phyloP scores from a whole-genome alignment of 768 basidiomycete genomes.

The Cyathus striatus region DNA sequence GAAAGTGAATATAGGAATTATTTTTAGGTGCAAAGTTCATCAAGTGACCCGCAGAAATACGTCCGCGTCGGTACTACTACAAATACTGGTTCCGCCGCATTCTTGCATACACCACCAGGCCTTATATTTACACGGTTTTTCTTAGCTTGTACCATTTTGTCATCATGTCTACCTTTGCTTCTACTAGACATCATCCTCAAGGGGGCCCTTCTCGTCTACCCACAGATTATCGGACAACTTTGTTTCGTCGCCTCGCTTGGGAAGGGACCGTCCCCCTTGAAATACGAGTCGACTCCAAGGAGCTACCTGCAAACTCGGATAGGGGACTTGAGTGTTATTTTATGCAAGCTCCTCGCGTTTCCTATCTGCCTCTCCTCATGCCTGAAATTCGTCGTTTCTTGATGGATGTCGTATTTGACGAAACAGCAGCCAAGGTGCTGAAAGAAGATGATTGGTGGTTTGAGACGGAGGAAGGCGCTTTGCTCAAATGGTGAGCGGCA shows the following conservation, averaged over 20 bases:
- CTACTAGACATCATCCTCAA: constrained; percentile 41
- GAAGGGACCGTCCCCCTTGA: constrained; percentile 88
- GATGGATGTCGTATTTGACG: constrained; percentile 90
- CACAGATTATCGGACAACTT: constrained; percentile 59
- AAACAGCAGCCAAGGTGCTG: constrained; percentile 65
- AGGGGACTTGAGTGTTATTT: constrained; percentile 88
- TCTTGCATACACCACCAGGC: too few relatives aligned
- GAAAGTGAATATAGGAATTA: too few relatives aligned
- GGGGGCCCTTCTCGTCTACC: constrained; percentile 19
- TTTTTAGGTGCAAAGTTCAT: too few relatives aligned
- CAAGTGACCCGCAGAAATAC: too few relatives aligned
- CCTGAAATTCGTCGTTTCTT: constrained; percentile 86
- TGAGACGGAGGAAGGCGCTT: constrained; percentile 76
- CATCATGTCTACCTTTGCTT: constrained; percentile 48
- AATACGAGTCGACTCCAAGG: constrained; percentile 84
- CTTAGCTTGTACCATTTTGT: too few relatives aligned
- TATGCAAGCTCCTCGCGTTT: constrained; percentile 85
- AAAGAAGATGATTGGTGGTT: constrained; percentile 98
- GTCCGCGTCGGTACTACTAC: too few relatives aligned
- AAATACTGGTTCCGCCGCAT: too few relatives aligned
- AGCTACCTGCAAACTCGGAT: constrained; percentile 87
- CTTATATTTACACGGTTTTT: too few relatives aligned
- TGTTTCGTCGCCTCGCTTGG: constrained; percentile 88
- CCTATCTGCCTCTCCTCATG: constrained; percentile 88
- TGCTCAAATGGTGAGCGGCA: constrained; percentile 78